Evolutionary conservation across 1,284 basidiomycete genomes (phyloP).

Genomic region (Afroboletus lepidellus): DNA sequence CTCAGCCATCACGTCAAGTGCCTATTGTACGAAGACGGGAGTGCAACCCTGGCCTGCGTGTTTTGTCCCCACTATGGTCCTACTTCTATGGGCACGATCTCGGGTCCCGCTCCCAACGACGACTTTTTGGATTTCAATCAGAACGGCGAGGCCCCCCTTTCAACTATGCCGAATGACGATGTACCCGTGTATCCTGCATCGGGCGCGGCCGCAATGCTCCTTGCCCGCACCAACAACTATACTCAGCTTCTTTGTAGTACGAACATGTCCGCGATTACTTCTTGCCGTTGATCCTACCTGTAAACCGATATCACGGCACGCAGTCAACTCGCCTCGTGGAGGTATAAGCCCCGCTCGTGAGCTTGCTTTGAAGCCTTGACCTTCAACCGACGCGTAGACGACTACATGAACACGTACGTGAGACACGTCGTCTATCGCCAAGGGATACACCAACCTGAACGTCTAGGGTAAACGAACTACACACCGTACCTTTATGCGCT

Average conservation of each 20-base stretch:
- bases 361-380: constrained; percentile 98
- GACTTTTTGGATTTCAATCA: constrained; percentile 53
- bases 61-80: constrained; percentile 49
- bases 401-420: constrained; percentile 71
- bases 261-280: constrained; percentile 66
- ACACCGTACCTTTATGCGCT: constrained; percentile 12
- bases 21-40: constrained; percentile 56
- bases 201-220: constrained; percentile 83
- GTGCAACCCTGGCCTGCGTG: constrained; percentile 36
- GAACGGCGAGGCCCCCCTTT: constrained; percentile 61
- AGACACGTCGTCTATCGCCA: constrained; percentile 53
- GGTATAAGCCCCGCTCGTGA: constrained; percentile 45
- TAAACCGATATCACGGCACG: too few species aligned
- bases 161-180: constrained; percentile 64
- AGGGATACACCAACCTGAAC: neutral
- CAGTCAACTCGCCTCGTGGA: too few species aligned
- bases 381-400: constrained; percentile 89
- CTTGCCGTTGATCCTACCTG: too few species aligned
- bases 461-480: neutral
- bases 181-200: constrained; percentile 90
- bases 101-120: constrained; percentile 49
- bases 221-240: constrained; percentile 88
- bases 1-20: constrained; percentile 70
- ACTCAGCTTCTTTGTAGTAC: constrained; percentile 87
- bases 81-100: constrained; percentile 37